Conservation (phyloP, 306 rosid genomes). For the Medicago lupulina region DNA sequence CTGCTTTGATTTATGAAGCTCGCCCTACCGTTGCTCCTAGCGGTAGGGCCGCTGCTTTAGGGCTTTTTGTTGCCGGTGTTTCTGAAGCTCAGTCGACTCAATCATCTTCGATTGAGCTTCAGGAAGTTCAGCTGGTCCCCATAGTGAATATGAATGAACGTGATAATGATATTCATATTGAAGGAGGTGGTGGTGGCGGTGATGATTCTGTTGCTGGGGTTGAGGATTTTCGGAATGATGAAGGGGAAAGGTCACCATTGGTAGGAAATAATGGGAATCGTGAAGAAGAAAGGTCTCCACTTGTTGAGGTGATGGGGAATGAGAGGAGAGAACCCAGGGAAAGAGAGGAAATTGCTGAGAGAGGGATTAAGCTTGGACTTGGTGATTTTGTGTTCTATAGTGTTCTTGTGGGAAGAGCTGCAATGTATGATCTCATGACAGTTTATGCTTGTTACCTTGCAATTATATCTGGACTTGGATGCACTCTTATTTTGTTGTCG, state of each 20-base stretch:
- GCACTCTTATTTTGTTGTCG: constrained; percentile 87
- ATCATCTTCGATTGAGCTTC: constrained; percentile 78
- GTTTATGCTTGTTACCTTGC: constrained; percentile 98
- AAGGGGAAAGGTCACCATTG: constrained; percentile 67
- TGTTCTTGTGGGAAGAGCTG: constrained; percentile 96
- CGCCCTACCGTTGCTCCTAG: constrained; percentile 64
- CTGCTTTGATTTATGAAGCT: constrained; percentile 89
- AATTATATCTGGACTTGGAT: constrained; percentile 85
- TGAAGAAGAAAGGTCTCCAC: constrained; percentile 72
- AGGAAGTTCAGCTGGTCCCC: constrained; percentile 38
- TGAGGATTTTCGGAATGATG: constrained; percentile 32
- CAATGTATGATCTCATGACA: constrained; percentile 97
- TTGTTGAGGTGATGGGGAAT: constrained; percentile 58
- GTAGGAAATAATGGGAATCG: constrained; percentile 43
- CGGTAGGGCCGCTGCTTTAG: constrained; percentile 50
- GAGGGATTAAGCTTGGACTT: constrained; percentile 92
- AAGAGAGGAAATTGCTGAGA: constrained; percentile 50
- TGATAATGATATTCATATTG: constrained; percentile 13
- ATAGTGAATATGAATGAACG: constrained; percentile 32
- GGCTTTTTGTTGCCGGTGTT: constrained; percentile 65
- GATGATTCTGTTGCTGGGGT: constrained; percentile 8
- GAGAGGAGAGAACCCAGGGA: constrained; percentile 39
- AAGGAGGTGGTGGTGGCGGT: not conserved
- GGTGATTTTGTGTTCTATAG: constrained; percentile 96
- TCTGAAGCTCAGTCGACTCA: constrained; percentile 50